Percentiles rank a stretch among this genome's conserved stretches.
Evolutionary conservation across 768 basidiomycete species (phyloP).

Genomic region (Suillus spraguei): DNA sequence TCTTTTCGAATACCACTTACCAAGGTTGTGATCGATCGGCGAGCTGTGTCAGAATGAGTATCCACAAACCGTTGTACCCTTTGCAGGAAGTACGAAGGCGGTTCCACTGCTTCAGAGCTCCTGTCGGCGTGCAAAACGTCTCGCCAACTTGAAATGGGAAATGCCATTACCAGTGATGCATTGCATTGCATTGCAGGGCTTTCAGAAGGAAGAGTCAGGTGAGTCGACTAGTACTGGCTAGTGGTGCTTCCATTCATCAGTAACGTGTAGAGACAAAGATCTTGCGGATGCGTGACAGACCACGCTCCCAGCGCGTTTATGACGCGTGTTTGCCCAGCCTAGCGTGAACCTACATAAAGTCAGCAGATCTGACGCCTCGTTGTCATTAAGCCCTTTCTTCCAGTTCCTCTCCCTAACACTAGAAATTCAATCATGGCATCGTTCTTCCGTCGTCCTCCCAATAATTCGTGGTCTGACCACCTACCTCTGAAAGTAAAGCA

Average conservation of each 20-base stretch:
- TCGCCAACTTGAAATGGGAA: background rate
- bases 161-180: background rate
- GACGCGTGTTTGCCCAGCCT: slow-evolving; percentile 5
- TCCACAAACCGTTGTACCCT: background rate
- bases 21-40: background rate
- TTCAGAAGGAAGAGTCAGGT: background rate
- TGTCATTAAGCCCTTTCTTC: slow-evolving; percentile 8
- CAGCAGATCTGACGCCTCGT: slow-evolving; percentile 17
- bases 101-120: slow-evolving; percentile 6
- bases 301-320: slow-evolving; percentile 23
- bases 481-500: slow-evolving; percentile 53
- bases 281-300: slow-evolving; percentile 22
- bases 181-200: background rate
- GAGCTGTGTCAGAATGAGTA: background rate
- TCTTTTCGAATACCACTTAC: background rate
- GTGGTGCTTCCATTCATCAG: background rate
- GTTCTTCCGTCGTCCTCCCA: slow-evolving; percentile 19
- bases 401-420: slow-evolving; percentile 15
- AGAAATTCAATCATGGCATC: slow-evolving; percentile 25
- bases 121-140: background rate
- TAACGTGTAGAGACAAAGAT: background rate
- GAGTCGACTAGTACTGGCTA: background rate
- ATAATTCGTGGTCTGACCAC: slow-evolving; percentile 46
- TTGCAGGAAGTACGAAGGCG: background rate
- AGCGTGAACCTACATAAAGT: slow-evolving; percentile 28